A percentile compares a stretch with the other conserved stretches of the same genome.
Evolutionary conservation across 1,284 basidiomycete species (phyloP).

Genomic region (Pulchroboletus neoregius): DNA sequence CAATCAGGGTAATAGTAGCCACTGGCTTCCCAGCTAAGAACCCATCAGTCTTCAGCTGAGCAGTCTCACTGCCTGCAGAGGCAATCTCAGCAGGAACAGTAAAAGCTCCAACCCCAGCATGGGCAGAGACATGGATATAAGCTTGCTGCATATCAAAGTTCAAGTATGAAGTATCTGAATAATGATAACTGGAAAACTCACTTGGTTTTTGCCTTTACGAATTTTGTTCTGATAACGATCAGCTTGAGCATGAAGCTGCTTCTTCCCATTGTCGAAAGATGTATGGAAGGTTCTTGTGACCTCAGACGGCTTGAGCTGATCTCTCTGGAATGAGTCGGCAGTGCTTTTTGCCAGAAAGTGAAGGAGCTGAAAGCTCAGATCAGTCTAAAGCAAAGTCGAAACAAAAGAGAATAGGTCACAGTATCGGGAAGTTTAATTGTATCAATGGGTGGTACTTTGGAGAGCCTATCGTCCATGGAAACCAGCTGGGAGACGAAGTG

Average conservation of each 20-base stretch:
- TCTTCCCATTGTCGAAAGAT: constrained; percentile 22
- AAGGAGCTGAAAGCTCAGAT: constrained; percentile 28
- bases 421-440: constrained; percentile 35
- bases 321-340: constrained; percentile 45
- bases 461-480: constrained; percentile 23
- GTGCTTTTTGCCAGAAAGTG: constrained; percentile 47
- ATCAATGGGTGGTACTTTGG: constrained; percentile 39
- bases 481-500: constrained; percentile 35
- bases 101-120: constrained; percentile 16
- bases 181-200: constrained; percentile 16
- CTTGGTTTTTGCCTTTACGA: constrained; percentile 29
- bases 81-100: constrained; percentile 17
- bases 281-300: constrained; percentile 39
- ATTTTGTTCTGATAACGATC: constrained; percentile 44
- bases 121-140: constrained; percentile 16
- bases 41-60: constrained; percentile 16
- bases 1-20: constrained; percentile 38
- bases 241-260: constrained; percentile 31
- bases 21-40: constrained; percentile 30
- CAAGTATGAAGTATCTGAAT: not conserved
- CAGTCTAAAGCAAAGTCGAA: not conserved
- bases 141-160: constrained; percentile 14
- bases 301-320: constrained; percentile 42
- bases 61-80: not conserved
- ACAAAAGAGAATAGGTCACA: constrained; percentile 28